Evolutionary conservation across 441 rosid species (phyloP).

Genomic region (Eruca vesicaria): DNA sequence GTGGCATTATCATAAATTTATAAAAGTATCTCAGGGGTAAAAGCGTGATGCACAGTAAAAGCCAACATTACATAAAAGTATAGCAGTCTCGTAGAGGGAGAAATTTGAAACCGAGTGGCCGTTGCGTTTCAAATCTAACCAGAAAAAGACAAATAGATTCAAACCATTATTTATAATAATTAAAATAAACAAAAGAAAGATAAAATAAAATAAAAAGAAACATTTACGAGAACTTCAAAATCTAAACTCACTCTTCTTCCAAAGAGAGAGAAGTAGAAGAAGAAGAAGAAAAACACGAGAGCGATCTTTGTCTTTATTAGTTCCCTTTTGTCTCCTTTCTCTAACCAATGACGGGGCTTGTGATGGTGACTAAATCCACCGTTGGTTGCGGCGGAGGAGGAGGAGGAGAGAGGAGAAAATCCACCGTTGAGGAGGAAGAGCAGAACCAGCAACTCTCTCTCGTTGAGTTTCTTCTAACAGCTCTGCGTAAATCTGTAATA

Average conservation of each 20-base stretch:
- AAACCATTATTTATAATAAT: background rate
- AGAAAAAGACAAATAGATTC: conserved; percentile 24
- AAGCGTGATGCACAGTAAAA: conserved; percentile 21
- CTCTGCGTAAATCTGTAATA: conserved; percentile 82
- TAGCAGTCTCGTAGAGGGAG: background rate
- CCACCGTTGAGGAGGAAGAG: conserved; percentile 32
- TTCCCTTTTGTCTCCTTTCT: conserved; percentile 34
- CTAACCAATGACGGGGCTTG: conserved; percentile 59
- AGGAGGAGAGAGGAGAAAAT: conserved; percentile 35
- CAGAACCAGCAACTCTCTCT: conserved; percentile 71
- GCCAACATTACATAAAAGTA: conserved; percentile 19
- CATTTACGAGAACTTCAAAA: conserved; percentile 29
- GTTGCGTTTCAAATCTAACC: conserved; percentile 48
- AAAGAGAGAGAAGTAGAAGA: conserved; percentile 15
- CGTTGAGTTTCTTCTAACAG: conserved; percentile 60
- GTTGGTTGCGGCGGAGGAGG: conserved; percentile 55
- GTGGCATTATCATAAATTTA: conserved; percentile 35
- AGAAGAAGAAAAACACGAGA: too few species aligned
- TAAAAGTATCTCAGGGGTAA: background rate
- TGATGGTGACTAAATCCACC: conserved; percentile 64
- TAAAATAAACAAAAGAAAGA: background rate
- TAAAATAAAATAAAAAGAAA: background rate
- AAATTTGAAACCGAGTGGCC: conserved; percentile 66
- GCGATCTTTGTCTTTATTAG: too few species aligned
- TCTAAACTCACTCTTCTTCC: conserved; percentile 3